A percentile compares a stretch with the other conserved stretches of the same genome.
Evolutionary conservation across 2,329 filamentous ascomycete genomes (phyloP).

Genomic region (Aureobasidium sp.): DNA sequence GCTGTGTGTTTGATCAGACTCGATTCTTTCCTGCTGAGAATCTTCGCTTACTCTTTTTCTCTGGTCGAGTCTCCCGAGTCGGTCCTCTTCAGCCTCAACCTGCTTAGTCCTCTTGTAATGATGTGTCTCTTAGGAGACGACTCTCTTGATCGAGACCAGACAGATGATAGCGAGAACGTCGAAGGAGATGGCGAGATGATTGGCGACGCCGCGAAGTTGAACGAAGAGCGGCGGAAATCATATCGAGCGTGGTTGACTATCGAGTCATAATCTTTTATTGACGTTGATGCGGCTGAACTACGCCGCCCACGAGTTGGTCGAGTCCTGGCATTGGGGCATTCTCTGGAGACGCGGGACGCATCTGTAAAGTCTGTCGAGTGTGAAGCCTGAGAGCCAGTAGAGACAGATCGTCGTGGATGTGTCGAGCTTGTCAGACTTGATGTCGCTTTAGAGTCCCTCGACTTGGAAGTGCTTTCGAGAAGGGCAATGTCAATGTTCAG

Average conservation of each 20-base stretch:
- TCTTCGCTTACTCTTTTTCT: constrained; percentile 12
- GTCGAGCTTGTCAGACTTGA: constrained; percentile 9
- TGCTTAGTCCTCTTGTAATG: constrained; percentile 24
- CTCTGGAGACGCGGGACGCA: constrained; percentile 24
- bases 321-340: constrained; percentile 12
- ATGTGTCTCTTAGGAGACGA: constrained; percentile 25
- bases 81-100: constrained; percentile 21
- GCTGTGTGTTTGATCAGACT: not conserved
- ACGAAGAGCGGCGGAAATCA: constrained; percentile 18
- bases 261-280: constrained; percentile 26
- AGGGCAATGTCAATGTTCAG: constrained; percentile 18
- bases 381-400: constrained; percentile 24
- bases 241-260: constrained; percentile 22
- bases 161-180: constrained; percentile 22
- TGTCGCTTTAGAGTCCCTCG: not conserved
- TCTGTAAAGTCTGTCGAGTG: constrained; percentile 26
- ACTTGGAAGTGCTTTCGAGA: constrained; percentile 1
- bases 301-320: not conserved
- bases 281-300: constrained; percentile 22
- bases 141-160: constrained; percentile 19
- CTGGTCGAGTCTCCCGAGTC: constrained; percentile 20
- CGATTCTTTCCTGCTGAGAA: not conserved
- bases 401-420: constrained; percentile 22
- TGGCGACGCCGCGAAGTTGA: constrained; percentile 21
- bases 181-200: constrained; percentile 23